Evolutionary conservation across 257 asterid genomes (phyloP).

Genomic region (Hygrophila difformis): DNA sequence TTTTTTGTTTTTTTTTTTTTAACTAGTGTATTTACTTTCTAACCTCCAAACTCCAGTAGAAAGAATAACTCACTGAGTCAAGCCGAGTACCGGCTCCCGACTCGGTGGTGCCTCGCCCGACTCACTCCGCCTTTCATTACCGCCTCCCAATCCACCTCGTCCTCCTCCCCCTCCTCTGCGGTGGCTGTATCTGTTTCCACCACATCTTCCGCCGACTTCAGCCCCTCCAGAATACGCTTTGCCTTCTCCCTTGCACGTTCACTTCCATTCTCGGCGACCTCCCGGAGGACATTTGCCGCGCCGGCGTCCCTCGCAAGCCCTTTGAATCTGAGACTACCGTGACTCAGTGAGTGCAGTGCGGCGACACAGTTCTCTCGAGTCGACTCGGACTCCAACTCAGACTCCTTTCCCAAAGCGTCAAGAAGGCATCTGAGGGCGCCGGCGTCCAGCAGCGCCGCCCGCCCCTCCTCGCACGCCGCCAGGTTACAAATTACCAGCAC

Average conservation of each 20-base stretch:
- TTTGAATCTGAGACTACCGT: slow-evolving; percentile 65
- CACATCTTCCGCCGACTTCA: slow-evolving; percentile 37
- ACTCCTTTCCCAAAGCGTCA: slow-evolving; percentile 34
- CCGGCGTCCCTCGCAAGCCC: slow-evolving; percentile 65
- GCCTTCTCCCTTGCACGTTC: slow-evolving; percentile 77
- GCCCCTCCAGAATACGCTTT: slow-evolving; percentile 31
- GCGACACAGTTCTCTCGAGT: slow-evolving; percentile 68
- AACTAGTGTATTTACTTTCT: no score
- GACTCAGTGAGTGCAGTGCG: slow-evolving; percentile 61
- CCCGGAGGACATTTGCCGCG: slow-evolving; percentile 47
- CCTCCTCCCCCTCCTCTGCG: slow-evolving; percentile 24
- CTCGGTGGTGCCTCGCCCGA: slow-evolving; percentile 46
- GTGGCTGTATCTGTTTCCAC: slow-evolving; percentile 13
- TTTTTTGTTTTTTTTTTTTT: no score
- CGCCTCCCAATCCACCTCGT: slow-evolving; percentile 75
- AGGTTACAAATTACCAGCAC: slow-evolving; percentile 71
- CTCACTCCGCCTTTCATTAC: slow-evolving; percentile 57
- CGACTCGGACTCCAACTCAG: slow-evolving; percentile 43
- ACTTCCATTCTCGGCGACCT: slow-evolving; percentile 47
- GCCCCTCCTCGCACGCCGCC: slow-evolving; percentile 68
- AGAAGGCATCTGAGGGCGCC: slow-evolving; percentile 52
- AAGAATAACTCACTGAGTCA: background rate
- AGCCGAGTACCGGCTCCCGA: slow-evolving; percentile 13
- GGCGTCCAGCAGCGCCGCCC: slow-evolving; percentile 60
- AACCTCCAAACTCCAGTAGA: no score